Evolutionary conservation across 139 green algal species (phyloP).

Genomic region (Parachlorella kessleri): DNA sequence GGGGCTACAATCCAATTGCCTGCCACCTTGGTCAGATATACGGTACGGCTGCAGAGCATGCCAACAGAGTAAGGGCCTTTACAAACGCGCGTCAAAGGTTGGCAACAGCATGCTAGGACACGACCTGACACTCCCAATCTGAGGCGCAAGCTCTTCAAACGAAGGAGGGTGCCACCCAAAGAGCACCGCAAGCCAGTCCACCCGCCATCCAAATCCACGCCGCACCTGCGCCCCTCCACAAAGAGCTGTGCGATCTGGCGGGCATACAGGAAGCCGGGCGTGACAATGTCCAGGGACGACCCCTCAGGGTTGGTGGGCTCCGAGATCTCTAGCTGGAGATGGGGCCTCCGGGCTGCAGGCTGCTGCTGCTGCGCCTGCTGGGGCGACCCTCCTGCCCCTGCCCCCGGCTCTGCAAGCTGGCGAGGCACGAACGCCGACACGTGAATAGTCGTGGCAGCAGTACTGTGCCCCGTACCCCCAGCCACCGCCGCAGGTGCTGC

Average conservation of each 20-base stretch:
- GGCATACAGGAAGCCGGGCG: conserved; percentile 26
- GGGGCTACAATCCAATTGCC: not conserved
- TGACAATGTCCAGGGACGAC: conserved; percentile 21
- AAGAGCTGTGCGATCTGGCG: conserved; percentile 41
- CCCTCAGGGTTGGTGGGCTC: not conserved
- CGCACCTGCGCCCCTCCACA: conserved; percentile 23
- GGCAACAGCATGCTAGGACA: not conserved
- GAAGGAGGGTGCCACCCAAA: too few relatives aligned
- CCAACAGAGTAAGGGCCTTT: not conserved
- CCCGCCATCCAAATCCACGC: not conserved
- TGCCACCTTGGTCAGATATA: not conserved
- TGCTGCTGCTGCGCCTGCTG: not conserved
- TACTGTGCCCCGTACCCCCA: too few relatives aligned
- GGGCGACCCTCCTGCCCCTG: not conserved
- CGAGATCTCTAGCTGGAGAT: not conserved
- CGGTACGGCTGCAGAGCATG: not conserved
- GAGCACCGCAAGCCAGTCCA: too few relatives aligned
- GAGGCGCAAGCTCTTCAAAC: too few relatives aligned
- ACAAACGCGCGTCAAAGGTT: not conserved
- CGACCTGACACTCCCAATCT: too few relatives aligned
- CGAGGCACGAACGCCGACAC: too few relatives aligned
- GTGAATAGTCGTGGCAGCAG: too few relatives aligned
- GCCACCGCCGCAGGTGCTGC: too few relatives aligned
- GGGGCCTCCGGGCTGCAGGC: not conserved
- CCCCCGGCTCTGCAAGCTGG: not conserved